Conservation (phyloP, 1,139 yeast species). For the Chernovozyma aurita region DNA sequence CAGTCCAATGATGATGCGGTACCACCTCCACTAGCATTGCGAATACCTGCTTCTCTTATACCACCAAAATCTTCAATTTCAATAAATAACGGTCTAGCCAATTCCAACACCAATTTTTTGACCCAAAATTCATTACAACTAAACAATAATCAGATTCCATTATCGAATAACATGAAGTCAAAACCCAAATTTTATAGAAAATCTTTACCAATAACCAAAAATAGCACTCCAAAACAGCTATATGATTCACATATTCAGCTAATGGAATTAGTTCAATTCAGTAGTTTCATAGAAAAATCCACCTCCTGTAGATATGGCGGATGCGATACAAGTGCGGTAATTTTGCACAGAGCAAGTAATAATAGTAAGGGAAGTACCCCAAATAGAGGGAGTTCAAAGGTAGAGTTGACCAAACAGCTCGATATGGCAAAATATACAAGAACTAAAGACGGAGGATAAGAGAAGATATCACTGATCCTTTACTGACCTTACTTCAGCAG, state of each 20-base stretch:
- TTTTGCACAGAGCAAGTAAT: slow-evolving; percentile 18
- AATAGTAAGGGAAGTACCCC: slow-evolving; percentile 16
- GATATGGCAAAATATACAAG: no score
- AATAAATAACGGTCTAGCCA: no score
- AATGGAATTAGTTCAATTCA: slow-evolving; percentile 20
- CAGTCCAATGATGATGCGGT: no score
- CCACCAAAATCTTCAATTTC: no score
- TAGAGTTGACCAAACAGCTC: not conserved
- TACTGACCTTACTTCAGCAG: no score
- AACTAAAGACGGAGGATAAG: not conserved
- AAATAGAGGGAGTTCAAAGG: slow-evolving; percentile 7
- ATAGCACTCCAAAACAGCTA: slow-evolving; percentile 16
- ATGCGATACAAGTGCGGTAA: slow-evolving; percentile 19
- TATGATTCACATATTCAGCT: slow-evolving; percentile 21
- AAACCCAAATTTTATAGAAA: slow-evolving; percentile 1
- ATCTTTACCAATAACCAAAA: slow-evolving; percentile 9
- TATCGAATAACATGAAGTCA: not conserved
- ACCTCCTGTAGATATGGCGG: slow-evolving; percentile 26
- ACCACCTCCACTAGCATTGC: no score
- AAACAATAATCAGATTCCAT: no score
- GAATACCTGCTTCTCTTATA: no score
- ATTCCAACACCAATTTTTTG: no score
- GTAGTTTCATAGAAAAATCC: slow-evolving; percentile 14
- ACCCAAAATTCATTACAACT: no score
- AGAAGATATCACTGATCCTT: no score